Evolutionary conservation across 2,329 filamentous ascomycete species (phyloP).

Genomic region (Trichoderma koningiopsis): DNA sequence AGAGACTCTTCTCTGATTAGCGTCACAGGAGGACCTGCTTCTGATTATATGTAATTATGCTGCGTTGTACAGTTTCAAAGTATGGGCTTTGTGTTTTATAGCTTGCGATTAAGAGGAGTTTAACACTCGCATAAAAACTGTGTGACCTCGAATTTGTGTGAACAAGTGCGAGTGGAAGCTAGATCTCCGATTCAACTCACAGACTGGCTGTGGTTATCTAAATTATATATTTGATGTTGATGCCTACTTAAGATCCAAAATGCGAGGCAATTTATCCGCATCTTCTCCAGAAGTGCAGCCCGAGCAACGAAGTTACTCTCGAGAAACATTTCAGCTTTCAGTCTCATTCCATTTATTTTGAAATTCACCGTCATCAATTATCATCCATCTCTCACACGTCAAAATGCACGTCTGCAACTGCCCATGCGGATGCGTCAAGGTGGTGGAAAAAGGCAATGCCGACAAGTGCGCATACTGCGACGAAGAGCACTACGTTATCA

Average conservation of each 20-base stretch:
- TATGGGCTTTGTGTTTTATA: background rate
- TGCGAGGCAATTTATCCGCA: background rate
- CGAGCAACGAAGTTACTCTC: background rate
- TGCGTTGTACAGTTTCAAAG: background rate
- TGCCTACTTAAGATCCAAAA: background rate
- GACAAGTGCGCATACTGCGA: background rate
- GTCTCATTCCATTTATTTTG: background rate
- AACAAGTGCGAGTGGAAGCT: background rate
- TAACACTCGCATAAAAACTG: background rate
- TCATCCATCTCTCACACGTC: background rate
- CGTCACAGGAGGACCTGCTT: background rate
- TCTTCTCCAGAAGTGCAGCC: background rate
- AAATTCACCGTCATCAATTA: background rate
- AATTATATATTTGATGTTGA: background rate
- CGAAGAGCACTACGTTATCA: background rate
- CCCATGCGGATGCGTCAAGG: constrained; percentile 1
- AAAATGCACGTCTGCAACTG: constrained; percentile 11
- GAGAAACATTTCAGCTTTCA: background rate
- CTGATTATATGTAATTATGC: background rate
- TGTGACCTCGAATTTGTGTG: background rate
- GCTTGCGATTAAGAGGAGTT: background rate
- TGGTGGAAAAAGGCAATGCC: background rate
- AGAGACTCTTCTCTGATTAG: background rate
- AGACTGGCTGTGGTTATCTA: background rate
- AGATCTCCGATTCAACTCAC: background rate